Conservation (phyloP, 2,329 filamentous ascomycete species). For the Arachnomyces sp. region DNA sequence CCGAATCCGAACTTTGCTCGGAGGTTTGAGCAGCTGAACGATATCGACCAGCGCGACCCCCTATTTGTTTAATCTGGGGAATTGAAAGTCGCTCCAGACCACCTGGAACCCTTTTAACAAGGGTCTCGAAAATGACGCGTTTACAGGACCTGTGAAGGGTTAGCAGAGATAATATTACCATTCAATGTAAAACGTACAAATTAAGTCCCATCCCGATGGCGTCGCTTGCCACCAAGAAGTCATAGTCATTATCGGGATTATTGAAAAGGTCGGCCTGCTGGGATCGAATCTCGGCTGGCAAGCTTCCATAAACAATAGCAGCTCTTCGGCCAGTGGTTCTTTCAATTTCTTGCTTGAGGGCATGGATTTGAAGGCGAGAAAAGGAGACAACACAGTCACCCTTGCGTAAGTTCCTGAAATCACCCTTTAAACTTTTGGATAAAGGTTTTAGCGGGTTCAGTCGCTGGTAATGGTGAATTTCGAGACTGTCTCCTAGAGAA, state of each 20-base stretch:
- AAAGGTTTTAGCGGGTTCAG: slow-evolving; percentile 68
- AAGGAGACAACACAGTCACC: slow-evolving; percentile 89
- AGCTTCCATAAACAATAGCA: slow-evolving; percentile 83
- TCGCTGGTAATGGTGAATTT: slow-evolving; percentile 75
- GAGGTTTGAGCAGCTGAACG: slow-evolving; percentile 56
- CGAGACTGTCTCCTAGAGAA: slow-evolving; percentile 69
- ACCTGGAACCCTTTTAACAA: slow-evolving; percentile 61
- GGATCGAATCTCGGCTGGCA: slow-evolving; percentile 87
- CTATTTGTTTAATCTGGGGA: slow-evolving; percentile 90
- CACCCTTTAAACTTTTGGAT: slow-evolving; percentile 52
- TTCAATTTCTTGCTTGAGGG: slow-evolving; percentile 70
- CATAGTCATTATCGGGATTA: slow-evolving; percentile 89
- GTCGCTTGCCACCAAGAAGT: slow-evolving; percentile 86
- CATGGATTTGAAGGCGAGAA: slow-evolving; percentile 71
- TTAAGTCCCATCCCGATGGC: slow-evolving; percentile 98
- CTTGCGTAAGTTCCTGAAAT: slow-evolving; percentile 63
- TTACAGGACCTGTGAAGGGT: slow-evolving; percentile 57
- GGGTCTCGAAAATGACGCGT: slow-evolving; percentile 76
- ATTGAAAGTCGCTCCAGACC: slow-evolving; percentile 52
- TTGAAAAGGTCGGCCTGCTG: slow-evolving; percentile 92
- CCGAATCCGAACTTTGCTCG: slow-evolving; percentile 14
- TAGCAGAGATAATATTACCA: background rate
- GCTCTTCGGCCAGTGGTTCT: slow-evolving; percentile 65
- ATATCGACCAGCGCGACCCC: slow-evolving; percentile 81
- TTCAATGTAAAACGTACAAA: slow-evolving; percentile 46